A percentile compares a stretch with the other conserved stretches of the same genome.
phyloP scores from a whole-genome alignment of 2,329 filamentous ascomycete species.

The Pezicula carpinea region DNA sequence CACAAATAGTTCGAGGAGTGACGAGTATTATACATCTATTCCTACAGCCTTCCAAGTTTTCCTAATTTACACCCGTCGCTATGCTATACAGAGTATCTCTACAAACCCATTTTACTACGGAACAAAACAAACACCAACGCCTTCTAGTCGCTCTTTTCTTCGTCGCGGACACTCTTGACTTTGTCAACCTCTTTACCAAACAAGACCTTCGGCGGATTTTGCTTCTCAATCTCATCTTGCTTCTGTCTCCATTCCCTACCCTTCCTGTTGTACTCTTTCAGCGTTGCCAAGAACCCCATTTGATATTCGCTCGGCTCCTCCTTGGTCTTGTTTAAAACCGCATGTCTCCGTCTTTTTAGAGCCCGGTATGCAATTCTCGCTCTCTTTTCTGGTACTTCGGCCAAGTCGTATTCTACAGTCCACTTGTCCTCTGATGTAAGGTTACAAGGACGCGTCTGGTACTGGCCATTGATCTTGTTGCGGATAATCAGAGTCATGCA shows the following conservation, averaged over 20 bases:
- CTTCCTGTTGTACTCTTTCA: slow-evolving; percentile 12
- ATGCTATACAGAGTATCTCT: too few relatives aligned
- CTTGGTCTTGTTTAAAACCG: slow-evolving; percentile 31
- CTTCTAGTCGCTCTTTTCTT: background rate
- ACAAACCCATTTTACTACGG: too few relatives aligned
- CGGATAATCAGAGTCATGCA: slow-evolving; percentile 64
- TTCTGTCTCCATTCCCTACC: slow-evolving; percentile 55
- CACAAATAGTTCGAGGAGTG: too few relatives aligned
- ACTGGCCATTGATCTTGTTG: slow-evolving; percentile 65
- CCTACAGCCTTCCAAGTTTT: too few relatives aligned
- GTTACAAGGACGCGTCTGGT: slow-evolving; percentile 55
- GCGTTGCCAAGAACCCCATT: too few relatives aligned
- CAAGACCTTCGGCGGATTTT: slow-evolving; percentile 42
- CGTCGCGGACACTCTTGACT: background rate
- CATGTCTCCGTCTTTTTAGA: slow-evolving; percentile 51
- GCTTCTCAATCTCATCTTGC: slow-evolving; percentile 48
- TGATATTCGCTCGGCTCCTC: too few relatives aligned
- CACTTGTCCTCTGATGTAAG: slow-evolving; percentile 49
- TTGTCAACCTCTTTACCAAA: slow-evolving; percentile 26
- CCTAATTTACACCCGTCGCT: too few relatives aligned
- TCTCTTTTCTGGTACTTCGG: slow-evolving; percentile 46
- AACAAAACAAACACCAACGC: too few relatives aligned
- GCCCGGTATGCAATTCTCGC: slow-evolving; percentile 50
- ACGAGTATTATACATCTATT: too few relatives aligned
- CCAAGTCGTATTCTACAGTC: slow-evolving; percentile 74